Evolutionary conservation across 2,329 filamentous ascomycete genomes (phyloP).

Genomic region (Cladosporium sp.): DNA sequence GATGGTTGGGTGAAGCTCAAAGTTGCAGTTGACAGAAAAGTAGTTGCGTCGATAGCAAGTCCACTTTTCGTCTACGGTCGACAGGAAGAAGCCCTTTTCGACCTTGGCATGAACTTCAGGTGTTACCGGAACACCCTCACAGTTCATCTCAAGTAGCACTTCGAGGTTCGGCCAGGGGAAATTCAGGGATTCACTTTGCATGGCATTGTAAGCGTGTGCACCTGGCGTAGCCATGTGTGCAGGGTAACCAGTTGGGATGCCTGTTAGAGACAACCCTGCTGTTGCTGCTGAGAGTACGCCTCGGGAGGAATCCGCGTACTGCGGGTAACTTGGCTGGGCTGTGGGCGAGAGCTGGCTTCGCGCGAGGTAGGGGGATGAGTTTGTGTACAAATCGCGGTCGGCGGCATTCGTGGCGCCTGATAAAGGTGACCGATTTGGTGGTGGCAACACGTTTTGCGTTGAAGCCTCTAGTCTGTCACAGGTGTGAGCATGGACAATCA

Average conservation of each 20-base stretch:
- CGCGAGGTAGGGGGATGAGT: slow-evolving; percentile 23
- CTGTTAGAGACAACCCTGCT: slow-evolving; percentile 21
- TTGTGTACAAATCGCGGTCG: slow-evolving; percentile 26
- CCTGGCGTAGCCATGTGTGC: slow-evolving; percentile 27
- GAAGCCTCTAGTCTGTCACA: slow-evolving; percentile 27
- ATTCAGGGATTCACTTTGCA: slow-evolving; percentile 29
- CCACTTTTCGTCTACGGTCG: slow-evolving; percentile 68
- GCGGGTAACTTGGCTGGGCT: slow-evolving; percentile 24
- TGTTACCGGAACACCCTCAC: slow-evolving; percentile 57
- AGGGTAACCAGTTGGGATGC: slow-evolving; percentile 4
- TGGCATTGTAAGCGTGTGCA: slow-evolving; percentile 22
- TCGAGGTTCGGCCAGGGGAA: slow-evolving; percentile 46
- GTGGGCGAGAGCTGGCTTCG: slow-evolving; percentile 26
- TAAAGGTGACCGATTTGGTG: slow-evolving; percentile 25
- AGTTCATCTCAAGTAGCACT: slow-evolving; percentile 58
- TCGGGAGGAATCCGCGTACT: slow-evolving; percentile 31
- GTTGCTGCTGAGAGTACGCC: slow-evolving; percentile 21
- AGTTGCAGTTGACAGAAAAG: slow-evolving; percentile 80
- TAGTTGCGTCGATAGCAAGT: slow-evolving; percentile 92
- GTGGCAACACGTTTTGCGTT: slow-evolving; percentile 26
- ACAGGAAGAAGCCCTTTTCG: slow-evolving; percentile 82
- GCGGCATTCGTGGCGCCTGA: slow-evolving; percentile 24
- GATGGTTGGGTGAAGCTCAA: slow-evolving; percentile 62
- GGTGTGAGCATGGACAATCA: slow-evolving; percentile 21
- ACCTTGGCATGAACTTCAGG: slow-evolving; percentile 75